These are phyloP conservation scores for Paecilomyces fulvus DNA, from an alignment of 2,329 filamentous ascomycete species.

Conservation along the genomic window DNA sequence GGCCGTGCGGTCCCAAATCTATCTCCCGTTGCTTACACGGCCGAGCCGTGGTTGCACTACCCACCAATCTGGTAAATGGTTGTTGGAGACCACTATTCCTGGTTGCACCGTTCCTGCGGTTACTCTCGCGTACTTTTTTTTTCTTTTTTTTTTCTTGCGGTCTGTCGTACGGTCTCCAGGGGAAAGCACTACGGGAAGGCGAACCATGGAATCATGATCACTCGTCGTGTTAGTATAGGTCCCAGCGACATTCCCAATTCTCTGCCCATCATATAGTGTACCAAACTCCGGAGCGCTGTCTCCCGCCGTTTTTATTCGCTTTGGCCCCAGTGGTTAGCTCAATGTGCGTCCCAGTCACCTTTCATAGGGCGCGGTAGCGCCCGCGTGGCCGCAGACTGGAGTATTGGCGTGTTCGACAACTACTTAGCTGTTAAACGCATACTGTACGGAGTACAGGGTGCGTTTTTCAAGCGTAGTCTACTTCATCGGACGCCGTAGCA, in stretches of 20 bases:
- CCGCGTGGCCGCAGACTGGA: constrained; percentile 1
- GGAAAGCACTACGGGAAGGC: not conserved
- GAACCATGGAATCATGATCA: not conserved
- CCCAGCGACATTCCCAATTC: not conserved
- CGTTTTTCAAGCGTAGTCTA: not conserved
- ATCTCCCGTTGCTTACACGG: not conserved
- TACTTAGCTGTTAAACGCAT: not conserved
- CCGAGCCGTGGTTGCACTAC: not conserved
- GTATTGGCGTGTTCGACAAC: not conserved
- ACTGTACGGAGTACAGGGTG: no score
- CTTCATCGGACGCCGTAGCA: not conserved
- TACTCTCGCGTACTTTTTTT: not conserved
- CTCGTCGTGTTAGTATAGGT: not conserved
- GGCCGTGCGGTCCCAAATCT: not conserved
- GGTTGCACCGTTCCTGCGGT: not conserved
- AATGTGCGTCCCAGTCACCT: not conserved
- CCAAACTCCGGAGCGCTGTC: not conserved
- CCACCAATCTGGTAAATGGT: not conserved
- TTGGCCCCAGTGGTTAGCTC: not conserved
- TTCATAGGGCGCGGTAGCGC: not conserved
- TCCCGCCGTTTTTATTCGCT: not conserved
- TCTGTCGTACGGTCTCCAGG: not conserved
- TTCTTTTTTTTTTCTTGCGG: not conserved
- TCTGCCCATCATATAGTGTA: not conserved
- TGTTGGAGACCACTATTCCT: no score